Evolutionary conservation across 1,284 basidiomycete genomes (phyloP).

Genomic region (Cutaneotrichosporon dermatis): DNA sequence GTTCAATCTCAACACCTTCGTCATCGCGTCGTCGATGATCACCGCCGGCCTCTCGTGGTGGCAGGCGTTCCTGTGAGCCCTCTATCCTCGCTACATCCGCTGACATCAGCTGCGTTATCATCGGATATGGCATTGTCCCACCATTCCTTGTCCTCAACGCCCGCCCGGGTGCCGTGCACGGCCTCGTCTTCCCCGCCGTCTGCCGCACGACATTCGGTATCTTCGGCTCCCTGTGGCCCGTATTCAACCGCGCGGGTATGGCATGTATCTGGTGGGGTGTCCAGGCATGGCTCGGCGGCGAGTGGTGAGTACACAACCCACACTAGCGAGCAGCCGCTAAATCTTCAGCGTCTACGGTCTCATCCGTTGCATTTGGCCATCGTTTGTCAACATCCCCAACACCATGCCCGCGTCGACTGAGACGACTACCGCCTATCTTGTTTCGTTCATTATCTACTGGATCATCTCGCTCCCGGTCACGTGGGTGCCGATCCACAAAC

Average conservation of each 20-base stretch:
- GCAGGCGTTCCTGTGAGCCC: constrained; percentile 52
- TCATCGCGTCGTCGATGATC: constrained; percentile 61
- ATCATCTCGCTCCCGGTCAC: constrained; percentile 71
- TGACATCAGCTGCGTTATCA: constrained; percentile 60
- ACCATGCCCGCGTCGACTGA: constrained; percentile 62
- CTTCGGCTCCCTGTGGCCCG: constrained; percentile 57
- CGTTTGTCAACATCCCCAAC: constrained; percentile 65
- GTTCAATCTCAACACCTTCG: constrained; percentile 72
- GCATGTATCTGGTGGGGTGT: constrained; percentile 71
- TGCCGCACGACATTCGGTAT: constrained; percentile 68
- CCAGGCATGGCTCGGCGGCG: constrained; percentile 72
- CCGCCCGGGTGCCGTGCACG: constrained; percentile 59
- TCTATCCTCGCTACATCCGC: constrained; percentile 55
- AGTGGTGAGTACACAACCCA: constrained; percentile 20
- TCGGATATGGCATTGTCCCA: constrained; percentile 68
- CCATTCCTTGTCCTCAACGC: constrained; percentile 74
- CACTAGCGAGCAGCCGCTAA: no score
- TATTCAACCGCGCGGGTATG: constrained; percentile 27
- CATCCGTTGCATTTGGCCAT: constrained; percentile 67
- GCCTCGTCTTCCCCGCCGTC: constrained; percentile 75
- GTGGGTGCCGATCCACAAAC: constrained; percentile 74
- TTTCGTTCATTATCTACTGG: constrained; percentile 85
- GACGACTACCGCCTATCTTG: constrained; percentile 42
- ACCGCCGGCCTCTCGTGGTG: constrained; percentile 72
- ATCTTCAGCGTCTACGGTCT: constrained; percentile 59